phyloP scores from a whole-genome alignment of 768 basidiomycete species.

The Trametes elegans region DNA sequence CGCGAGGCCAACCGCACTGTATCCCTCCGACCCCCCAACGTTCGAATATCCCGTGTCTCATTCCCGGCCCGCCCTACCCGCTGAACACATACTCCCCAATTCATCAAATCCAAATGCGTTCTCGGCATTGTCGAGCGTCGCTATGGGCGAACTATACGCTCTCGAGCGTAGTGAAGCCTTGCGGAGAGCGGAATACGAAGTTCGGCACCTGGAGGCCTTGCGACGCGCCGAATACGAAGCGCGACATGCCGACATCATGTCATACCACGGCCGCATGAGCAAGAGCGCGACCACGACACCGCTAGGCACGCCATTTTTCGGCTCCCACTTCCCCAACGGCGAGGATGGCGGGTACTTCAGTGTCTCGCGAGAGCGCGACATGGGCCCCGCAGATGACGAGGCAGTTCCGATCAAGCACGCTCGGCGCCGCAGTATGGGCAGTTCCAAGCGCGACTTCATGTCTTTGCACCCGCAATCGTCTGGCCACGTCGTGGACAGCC shows the following conservation, averaged over 20 bases:
- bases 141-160: constrained; percentile 86
- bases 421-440: constrained; percentile 46
- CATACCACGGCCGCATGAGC: constrained; percentile 35
- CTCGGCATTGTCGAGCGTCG: constrained; percentile 68
- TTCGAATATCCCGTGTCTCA: constrained; percentile 23
- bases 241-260: constrained; percentile 45
- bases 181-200: constrained; percentile 84
- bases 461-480: constrained; percentile 29
- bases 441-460: constrained; percentile 23
- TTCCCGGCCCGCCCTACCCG: constrained; percentile 13
- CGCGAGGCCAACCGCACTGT: constrained; percentile 37
- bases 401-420: constrained; percentile 31
- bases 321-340: constrained; percentile 25
- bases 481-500: constrained; percentile 32
- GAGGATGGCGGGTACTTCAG: constrained; percentile 44
- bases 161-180: constrained; percentile 85
- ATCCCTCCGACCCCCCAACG: constrained; percentile 26
- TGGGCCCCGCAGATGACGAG: constrained; percentile 30
- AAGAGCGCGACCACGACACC: constrained; percentile 74
- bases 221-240: constrained; percentile 63
- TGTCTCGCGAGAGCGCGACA: constrained; percentile 35
- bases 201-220: constrained; percentile 52
- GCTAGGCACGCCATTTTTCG: constrained; percentile 42
- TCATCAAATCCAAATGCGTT: constrained; percentile 48
- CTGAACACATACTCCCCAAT: constrained; percentile 11